phyloP scores from a whole-genome alignment of 2,329 filamentous ascomycete genomes.

The Colletotrichum coccodes region DNA sequence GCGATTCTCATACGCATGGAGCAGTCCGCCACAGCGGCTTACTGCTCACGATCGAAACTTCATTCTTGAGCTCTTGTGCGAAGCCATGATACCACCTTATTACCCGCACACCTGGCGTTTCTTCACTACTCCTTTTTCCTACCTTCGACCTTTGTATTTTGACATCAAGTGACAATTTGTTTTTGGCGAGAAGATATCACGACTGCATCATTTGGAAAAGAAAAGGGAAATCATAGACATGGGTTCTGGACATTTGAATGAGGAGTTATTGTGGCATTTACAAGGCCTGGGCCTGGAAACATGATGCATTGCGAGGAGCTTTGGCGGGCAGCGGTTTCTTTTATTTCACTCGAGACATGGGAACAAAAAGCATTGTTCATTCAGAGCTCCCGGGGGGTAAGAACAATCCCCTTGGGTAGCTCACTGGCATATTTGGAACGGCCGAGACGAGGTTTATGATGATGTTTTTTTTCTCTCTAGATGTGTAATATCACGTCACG shows the following conservation, averaged over 20 bases:
- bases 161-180: neutral
- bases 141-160: constrained; percentile 17
- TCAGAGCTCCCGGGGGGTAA: neutral
- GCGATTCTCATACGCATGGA: neutral
- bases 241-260: neutral
- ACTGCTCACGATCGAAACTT: neutral
- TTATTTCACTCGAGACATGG: neutral
- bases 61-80: neutral
- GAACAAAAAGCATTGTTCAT: neutral
- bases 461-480: neutral
- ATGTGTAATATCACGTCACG: neutral
- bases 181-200: constrained; percentile 16
- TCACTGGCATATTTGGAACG: constrained; percentile 14
- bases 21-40: too few species aligned
- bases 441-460: constrained; percentile 18
- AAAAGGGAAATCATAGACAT: constrained; percentile 28
- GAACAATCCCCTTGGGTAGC: neutral
- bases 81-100: constrained; percentile 8
- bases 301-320: constrained; percentile 32
- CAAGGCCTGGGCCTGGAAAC: constrained; percentile 29
- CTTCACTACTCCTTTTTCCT: neutral
- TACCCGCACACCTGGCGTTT: neutral
- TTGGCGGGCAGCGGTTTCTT: constrained; percentile 20
- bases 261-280: constrained; percentile 33
- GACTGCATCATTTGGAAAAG: constrained; percentile 19